A percentile compares a stretch with the other conserved stretches of the same genome.
phyloP scores from a whole-genome alignment of 768 basidiomycete species.

The Chalciporus sphaerocephalus region DNA sequence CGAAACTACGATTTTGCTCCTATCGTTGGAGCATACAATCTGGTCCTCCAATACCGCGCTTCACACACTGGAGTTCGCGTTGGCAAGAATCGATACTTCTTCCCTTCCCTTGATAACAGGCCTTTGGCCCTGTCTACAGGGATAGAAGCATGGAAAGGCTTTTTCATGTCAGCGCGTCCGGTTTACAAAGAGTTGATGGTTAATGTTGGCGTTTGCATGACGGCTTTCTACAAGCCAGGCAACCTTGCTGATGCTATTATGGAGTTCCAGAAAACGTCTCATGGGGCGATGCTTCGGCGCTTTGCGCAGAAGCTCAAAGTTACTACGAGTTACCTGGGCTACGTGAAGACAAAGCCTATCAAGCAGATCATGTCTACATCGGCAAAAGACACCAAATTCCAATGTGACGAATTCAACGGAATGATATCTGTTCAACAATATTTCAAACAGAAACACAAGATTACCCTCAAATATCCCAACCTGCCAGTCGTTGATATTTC shows the following conservation, averaged over 20 bases:
- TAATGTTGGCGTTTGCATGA: conserved; percentile 52
- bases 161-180: conserved; percentile 49
- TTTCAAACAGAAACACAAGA: conserved; percentile 57
- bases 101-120: conserved; percentile 30
- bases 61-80: conserved; percentile 43
- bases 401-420: conserved; percentile 51
- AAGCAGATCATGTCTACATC: conserved; percentile 36
- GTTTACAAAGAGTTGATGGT: conserved; percentile 47
- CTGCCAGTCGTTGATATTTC: conserved; percentile 56
- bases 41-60: conserved; percentile 44
- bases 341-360: conserved; percentile 47
- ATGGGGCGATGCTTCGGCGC: conserved; percentile 41
- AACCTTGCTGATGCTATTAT: conserved; percentile 58
- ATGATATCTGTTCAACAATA: conserved; percentile 57
- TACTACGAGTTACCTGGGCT: conserved; percentile 51
- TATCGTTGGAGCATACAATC: conserved; percentile 43
- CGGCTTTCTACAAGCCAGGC: conserved; percentile 53
- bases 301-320: conserved; percentile 57
- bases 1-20: conserved; percentile 41
- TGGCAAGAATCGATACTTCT: conserved; percentile 51
- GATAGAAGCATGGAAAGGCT: conserved; percentile 45
- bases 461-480: conserved; percentile 45
- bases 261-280: conserved; percentile 41
- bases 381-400: conserved; percentile 49
- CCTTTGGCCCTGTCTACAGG: conserved; percentile 33